These are phyloP conservation scores for Phanerochaete sordida DNA, from an alignment of 768 basidiomycete species.

Conservation along the genomic window DNA sequence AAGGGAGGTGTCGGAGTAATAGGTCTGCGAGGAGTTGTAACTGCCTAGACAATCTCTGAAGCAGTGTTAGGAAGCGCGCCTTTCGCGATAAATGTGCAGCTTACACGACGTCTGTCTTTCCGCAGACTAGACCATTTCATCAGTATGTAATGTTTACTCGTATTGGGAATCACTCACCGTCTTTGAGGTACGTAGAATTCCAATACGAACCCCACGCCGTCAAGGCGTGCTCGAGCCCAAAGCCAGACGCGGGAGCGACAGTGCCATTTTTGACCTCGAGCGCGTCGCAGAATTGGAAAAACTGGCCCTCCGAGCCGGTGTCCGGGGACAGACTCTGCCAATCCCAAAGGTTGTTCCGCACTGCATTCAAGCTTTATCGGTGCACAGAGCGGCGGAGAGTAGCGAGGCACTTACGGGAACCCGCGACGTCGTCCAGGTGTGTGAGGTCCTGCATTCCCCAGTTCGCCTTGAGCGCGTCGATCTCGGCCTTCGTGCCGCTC, in stretches of 20 bases:
- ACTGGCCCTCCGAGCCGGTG: constrained; percentile 40
- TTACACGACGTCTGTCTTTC: constrained; percentile 41
- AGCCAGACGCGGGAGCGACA: constrained; percentile 47
- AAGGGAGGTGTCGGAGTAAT: constrained; percentile 53
- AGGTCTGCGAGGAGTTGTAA: constrained; percentile 34
- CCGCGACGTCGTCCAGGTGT: constrained; percentile 66
- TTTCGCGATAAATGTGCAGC: constrained; percentile 18
- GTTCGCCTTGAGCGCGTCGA: constrained; percentile 49
- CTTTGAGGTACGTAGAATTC: constrained; percentile 40
- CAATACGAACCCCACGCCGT: constrained; percentile 59
- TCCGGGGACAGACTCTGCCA: constrained; percentile 64
- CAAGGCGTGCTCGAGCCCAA: constrained; percentile 61
- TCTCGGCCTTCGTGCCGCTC: constrained; percentile 40
- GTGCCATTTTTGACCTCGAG: constrained; percentile 59
- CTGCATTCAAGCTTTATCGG: constrained; percentile 12
- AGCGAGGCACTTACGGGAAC: constrained; percentile 37
- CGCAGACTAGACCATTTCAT: constrained; percentile 45
- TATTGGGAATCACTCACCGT: constrained; percentile 33
- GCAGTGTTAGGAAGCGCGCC: neutral
- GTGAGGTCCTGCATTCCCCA: constrained; percentile 57
- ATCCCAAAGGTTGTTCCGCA: constrained; percentile 53
- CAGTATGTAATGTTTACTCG: no score
- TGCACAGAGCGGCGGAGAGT: neutral
- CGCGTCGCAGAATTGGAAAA: constrained; percentile 65
- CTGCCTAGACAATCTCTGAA: constrained; percentile 37